A percentile compares a stretch with the other conserved stretches of the same genome.
These are phyloP conservation scores for Globisporangium orthogonon DNA, from an alignment of 352 stramenopile genomes.

Conservation along the genomic window DNA sequence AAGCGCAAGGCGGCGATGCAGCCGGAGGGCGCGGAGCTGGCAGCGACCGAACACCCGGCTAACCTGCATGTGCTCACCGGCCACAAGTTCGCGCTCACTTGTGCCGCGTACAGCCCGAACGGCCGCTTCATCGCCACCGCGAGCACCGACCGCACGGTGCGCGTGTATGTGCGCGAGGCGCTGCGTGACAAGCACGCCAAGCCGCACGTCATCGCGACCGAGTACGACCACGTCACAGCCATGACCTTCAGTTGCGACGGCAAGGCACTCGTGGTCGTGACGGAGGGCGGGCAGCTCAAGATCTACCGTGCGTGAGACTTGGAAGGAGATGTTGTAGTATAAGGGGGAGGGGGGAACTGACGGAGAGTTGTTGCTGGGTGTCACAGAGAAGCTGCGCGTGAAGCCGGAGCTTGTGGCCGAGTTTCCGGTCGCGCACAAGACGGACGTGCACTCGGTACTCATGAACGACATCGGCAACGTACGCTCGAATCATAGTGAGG, in stretches of 20 bases:
- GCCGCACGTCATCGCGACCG: constrained; percentile 58
- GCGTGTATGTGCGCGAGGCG: constrained; percentile 58
- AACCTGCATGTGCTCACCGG: constrained; percentile 50
- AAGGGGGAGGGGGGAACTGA: neutral
- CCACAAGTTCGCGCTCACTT: constrained; percentile 67
- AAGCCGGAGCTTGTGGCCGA: constrained; percentile 67
- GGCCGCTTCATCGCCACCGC: constrained; percentile 69
- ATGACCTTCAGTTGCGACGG: constrained; percentile 75
- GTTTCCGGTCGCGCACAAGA: constrained; percentile 62
- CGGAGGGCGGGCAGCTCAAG: constrained; percentile 58
- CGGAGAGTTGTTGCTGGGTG: neutral
- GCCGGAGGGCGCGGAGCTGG: constrained; percentile 5
- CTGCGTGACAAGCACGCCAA: constrained; percentile 57
- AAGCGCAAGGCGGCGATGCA: constrained; percentile 52
- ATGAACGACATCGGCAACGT: constrained; percentile 81
- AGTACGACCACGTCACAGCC: constrained; percentile 74
- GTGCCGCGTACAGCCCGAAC: constrained; percentile 68
- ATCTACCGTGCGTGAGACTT: constrained; percentile 54
- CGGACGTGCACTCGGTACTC: constrained; percentile 70
- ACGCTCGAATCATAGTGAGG: no score
- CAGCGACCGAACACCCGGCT: constrained; percentile 26
- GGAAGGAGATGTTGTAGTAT: no score
- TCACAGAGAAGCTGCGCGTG: constrained; percentile 64
- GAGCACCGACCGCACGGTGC: constrained; percentile 70
- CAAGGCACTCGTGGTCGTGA: constrained; percentile 61